Evolutionary conservation across 257 asterid genomes (phyloP).

Genomic region (Solanum clarkiae): DNA sequence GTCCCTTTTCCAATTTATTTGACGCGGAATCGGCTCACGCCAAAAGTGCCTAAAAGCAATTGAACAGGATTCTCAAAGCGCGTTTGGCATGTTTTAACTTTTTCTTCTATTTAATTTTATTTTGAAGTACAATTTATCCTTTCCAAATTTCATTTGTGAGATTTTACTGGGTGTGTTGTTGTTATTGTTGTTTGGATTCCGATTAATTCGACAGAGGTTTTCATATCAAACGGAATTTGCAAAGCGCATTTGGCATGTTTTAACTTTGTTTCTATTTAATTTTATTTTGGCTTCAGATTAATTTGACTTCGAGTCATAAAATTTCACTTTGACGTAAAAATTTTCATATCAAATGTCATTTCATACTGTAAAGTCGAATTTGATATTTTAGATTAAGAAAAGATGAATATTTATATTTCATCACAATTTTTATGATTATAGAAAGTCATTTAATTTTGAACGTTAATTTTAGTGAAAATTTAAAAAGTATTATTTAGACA

Average conservation of each 20-base stretch:
- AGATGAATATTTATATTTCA: neutral
- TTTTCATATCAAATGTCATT: neutral
- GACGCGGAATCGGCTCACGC: neutral
- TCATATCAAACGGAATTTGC: no score
- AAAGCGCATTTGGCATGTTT: no score
- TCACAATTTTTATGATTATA: no score
- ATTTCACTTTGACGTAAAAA: no score
- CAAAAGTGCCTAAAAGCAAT: neutral
- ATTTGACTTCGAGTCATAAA: no score
- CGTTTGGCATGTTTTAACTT: neutral
- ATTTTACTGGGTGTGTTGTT: no score
- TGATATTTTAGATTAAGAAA: neutral
- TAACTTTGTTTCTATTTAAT: no score
- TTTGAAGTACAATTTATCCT: no score
- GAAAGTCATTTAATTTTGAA: neutral
- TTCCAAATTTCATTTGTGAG: no score
- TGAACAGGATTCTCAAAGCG: neutral
- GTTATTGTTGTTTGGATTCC: no score
- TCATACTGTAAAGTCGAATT: rapidly evolving
- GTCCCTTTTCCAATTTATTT: neutral
- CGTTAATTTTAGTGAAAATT: neutral
- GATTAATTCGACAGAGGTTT: no score
- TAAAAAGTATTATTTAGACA: neutral
- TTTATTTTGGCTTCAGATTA: no score
- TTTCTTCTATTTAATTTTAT: neutral